Evolutionary conservation across 2,329 filamentous ascomycete species (phyloP).

Genomic region (Ramichloridium luteum): DNA sequence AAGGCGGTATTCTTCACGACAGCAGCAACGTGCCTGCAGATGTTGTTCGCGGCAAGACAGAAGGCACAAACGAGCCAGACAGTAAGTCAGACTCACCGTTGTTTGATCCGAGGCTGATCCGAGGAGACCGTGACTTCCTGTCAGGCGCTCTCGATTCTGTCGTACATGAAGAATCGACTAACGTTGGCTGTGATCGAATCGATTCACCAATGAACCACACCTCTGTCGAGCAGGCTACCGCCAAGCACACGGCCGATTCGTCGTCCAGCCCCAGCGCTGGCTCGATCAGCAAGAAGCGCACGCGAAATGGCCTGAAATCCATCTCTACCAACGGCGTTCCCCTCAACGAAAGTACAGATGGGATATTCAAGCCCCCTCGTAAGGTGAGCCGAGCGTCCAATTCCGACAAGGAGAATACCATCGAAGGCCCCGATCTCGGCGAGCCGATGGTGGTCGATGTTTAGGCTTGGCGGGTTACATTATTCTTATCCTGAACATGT

Average conservation of each 20-base stretch:
- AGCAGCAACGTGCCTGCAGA: constrained; percentile 9
- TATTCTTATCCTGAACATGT: too few species aligned
- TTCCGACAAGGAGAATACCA: constrained; percentile 5
- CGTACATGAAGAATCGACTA: neutral
- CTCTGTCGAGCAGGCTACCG: constrained; percentile 3
- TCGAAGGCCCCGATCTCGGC: neutral
- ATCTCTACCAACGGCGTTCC: constrained; percentile 14
- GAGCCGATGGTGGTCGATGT: constrained; percentile 4
- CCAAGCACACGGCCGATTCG: constrained; percentile 7
- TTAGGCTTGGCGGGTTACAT: too few species aligned
- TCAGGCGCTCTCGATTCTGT: constrained; percentile 14
- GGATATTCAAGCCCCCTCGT: constrained; percentile 12
- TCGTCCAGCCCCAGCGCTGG: constrained; percentile 12
- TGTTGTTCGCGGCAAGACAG: constrained; percentile 17
- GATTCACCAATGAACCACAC: too few species aligned
- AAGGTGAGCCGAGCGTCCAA: constrained; percentile 14
- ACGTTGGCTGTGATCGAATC: too few species aligned
- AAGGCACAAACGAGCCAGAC: constrained; percentile 12
- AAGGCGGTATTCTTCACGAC: constrained; percentile 15
- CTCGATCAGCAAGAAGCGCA: constrained; percentile 18
- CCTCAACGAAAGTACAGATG: constrained; percentile 17
- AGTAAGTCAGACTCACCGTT: constrained; percentile 5
- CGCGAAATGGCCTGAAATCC: constrained; percentile 14
- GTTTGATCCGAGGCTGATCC: constrained; percentile 5
- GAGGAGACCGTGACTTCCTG: constrained; percentile 18